Percentiles rank a stretch among this genome's conserved stretches.
phyloP scores from a whole-genome alignment of 2,329 filamentous ascomycete genomes.

The Cordyceps farinosa region DNA sequence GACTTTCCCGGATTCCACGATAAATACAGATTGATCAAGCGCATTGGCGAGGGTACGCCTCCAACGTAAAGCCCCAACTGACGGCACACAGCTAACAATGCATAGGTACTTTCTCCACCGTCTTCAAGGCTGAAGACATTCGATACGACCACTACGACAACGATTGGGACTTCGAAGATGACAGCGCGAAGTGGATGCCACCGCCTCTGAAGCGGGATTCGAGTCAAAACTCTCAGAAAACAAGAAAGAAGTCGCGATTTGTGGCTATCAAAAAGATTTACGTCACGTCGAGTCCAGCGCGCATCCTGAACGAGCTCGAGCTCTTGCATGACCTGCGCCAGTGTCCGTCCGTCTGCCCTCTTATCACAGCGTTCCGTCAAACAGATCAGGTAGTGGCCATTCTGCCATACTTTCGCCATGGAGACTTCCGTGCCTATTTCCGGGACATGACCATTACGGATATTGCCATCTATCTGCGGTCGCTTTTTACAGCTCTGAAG shows the following conservation, averaged over 20 bases:
- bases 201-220: conserved; percentile 57
- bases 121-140: conserved; percentile 96
- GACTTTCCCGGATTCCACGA: conserved; percentile 81
- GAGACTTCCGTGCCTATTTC: conserved; percentile 93
- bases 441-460: conserved; percentile 81
- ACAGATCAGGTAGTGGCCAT: conserved; percentile 94
- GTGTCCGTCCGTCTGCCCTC: conserved; percentile 81
- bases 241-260: conserved; percentile 56
- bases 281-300: conserved; percentile 88
- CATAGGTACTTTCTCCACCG: conserved; percentile 94
- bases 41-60: conserved; percentile 83
- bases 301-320: conserved; percentile 95
- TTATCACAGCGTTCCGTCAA: conserved; percentile 94
- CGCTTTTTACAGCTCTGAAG: conserved; percentile 78
- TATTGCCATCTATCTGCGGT: conserved; percentile 85
- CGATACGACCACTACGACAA: conserved; percentile 80
- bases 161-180: conserved; percentile 75
- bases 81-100: conserved; percentile 19
- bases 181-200: conserved; percentile 64
- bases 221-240: conserved; percentile 35
- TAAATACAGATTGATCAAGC: conserved; percentile 86
- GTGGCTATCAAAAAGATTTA: conserved; percentile 99
- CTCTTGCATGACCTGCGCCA: conserved; percentile 82
- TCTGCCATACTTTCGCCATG: conserved; percentile 91
- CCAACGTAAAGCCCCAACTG: background rate